These are phyloP conservation scores for Tardiomyces blankii DNA, from an alignment of 1,139 yeast genomes.

Conservation along the genomic window DNA sequence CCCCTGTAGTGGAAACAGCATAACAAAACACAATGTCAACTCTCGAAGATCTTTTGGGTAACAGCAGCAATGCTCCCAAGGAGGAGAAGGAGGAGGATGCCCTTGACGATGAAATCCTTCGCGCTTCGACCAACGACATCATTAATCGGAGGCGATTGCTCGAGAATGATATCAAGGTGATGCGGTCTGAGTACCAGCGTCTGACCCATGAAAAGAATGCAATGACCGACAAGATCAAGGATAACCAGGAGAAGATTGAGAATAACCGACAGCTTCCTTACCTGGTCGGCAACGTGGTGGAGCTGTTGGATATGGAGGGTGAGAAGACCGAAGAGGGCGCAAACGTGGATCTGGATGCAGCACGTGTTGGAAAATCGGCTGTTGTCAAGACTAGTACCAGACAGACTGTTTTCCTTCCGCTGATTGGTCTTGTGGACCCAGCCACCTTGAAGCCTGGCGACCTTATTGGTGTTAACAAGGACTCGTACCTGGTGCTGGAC, in stretches of 20 bases:
- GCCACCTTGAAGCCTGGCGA: slow-evolving; percentile 87
- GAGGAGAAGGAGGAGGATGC: slow-evolving; percentile 30
- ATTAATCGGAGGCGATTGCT: slow-evolving; percentile 75
- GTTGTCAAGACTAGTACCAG: slow-evolving; percentile 96
- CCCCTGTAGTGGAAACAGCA: not conserved
- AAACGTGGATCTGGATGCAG: slow-evolving; percentile 84
- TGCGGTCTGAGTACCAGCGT: slow-evolving; percentile 87
- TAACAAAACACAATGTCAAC: slow-evolving; percentile 40
- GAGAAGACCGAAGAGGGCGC: slow-evolving; percentile 91
- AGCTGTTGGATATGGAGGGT: slow-evolving; percentile 79
- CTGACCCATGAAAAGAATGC: slow-evolving; percentile 85
- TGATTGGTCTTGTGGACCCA: slow-evolving; percentile 91
- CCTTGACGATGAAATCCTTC: slow-evolving; percentile 72
- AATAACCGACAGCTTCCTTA: slow-evolving; percentile 94
- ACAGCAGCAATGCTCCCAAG: not conserved
- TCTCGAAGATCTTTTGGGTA: slow-evolving; percentile 51
- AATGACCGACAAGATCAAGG: slow-evolving; percentile 90
- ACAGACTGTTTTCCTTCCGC: slow-evolving; percentile 92
- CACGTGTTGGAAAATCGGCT: slow-evolving; percentile 93
- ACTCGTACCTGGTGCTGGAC: slow-evolving; percentile 85
- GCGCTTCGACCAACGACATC: slow-evolving; percentile 72
- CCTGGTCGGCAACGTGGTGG: slow-evolving; percentile 96
- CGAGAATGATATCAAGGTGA: slow-evolving; percentile 92
- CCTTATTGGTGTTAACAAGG: slow-evolving; percentile 95
- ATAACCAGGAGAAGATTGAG: slow-evolving; percentile 91